Evolutionary conservation across 2,329 filamentous ascomycete genomes (phyloP), one percentile per base, ranked within the genome.

Genomic region (Rhynchosporium agropyri): DNA sequence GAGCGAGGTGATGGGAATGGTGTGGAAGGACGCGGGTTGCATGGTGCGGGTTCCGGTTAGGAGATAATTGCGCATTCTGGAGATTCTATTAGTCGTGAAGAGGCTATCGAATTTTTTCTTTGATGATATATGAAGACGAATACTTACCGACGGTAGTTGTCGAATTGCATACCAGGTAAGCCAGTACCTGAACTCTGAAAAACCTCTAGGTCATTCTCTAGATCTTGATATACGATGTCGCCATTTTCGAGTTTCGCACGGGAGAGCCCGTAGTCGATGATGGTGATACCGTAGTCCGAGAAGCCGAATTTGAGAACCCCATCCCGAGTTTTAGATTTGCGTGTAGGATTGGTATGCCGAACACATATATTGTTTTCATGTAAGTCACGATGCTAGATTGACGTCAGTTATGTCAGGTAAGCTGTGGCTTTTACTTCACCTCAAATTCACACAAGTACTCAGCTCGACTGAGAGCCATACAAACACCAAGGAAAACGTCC

Each of bases 311-410:
- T 76, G 2, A 77, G 74, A 46, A 29, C 4, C 0, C 51, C 43
- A n/a, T 56, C 53, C 8, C 31, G 36, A 12, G 57, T 58, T 50
- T 40, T 56, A 29, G 36, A 12, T 28, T 45, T 43, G 13, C 0
- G 15, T 3, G 40, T 12, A n/a, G 46, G 20, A n/a, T 56, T 36
- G 12, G 7, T 58, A 28, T 36, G 45, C 20, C 54, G 50, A 9
- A 88, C 79, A 65, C 86, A 88, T 15, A 89, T 74, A 67, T 89
- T 88, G 4, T 85, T 85, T 66, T 89, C 85, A 68, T 89, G 86
- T 3, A 89, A 77, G 68, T 89, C 86, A 5, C 86, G 83, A 69
- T 89, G 86, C 84, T 87, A 64, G 5, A 42, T 6, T 12, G 8
- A 50, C 31, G 42, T 61, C 15, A 53, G 51, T 58, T 20, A 20